Percentiles rank a stretch among this genome's conserved stretches.
Evolutionary conservation across 305 asterid genomes (phyloP).

Genomic region (Withania somnifera): DNA sequence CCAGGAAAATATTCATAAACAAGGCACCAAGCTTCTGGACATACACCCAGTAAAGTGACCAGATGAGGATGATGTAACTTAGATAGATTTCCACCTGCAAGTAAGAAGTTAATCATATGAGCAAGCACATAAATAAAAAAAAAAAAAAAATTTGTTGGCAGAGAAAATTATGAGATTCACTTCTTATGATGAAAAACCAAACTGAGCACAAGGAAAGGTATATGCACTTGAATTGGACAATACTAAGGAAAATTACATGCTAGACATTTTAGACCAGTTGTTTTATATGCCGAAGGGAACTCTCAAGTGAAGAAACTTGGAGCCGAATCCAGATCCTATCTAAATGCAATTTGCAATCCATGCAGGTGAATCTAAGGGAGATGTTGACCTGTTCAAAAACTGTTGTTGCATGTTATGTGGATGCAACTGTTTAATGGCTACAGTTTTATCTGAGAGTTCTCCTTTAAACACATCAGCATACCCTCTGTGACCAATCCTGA

Average conservation of each 20-base stretch:
- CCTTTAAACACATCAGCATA: constrained; percentile 68
- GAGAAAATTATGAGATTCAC: background rate
- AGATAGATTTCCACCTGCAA: constrained; percentile 48
- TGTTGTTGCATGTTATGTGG: constrained; percentile 37
- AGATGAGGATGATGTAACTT: constrained; percentile 52
- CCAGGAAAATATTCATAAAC: constrained; percentile 64
- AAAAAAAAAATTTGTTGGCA: background rate
- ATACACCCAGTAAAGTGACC: constrained; percentile 53
- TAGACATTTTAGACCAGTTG: background rate
- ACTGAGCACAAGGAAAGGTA: background rate
- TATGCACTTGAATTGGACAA: background rate
- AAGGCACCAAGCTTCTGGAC: constrained; percentile 57
- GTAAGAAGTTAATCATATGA: background rate
- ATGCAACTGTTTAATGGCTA: constrained; percentile 63
- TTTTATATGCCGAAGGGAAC: background rate
- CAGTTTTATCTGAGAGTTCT: constrained; percentile 48
- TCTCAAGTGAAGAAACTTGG: background rate
- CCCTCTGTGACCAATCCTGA: constrained; percentile 65
- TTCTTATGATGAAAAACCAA: background rate
- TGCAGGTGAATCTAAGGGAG: background rate
- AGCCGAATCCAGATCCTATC: background rate
- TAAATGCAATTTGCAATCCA: background rate
- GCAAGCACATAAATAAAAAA: background rate
- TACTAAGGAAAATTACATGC: background rate
- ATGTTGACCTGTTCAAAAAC: constrained; percentile 36